Percentiles rank a stretch among this genome's conserved stretches.
These are phyloP conservation scores for Solanum etuberosum DNA, from an alignment of 257 asterid species.

Conservation along the genomic window DNA sequence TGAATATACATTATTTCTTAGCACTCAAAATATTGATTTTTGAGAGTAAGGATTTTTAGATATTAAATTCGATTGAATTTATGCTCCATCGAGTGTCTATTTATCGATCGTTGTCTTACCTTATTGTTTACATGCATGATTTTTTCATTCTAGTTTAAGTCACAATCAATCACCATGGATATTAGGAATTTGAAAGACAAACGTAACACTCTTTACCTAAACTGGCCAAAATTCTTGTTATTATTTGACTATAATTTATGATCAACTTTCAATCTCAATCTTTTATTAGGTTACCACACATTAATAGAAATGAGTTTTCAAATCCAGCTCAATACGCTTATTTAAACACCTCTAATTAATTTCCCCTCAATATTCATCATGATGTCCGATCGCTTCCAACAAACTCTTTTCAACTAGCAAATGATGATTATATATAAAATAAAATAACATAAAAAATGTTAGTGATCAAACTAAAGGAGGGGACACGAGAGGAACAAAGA, in stretches of 20 bases:
- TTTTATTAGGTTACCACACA: not conserved
- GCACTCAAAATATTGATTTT: not conserved
- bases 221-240: not conserved
- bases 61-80: not conserved
- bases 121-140: not conserved
- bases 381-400: not conserved
- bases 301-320: no score
- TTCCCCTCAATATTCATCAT: no score
- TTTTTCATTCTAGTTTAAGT: not conserved
- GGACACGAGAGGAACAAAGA: not conserved
- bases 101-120: fast-evolving
- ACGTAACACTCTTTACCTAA: not conserved
- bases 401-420: not conserved
- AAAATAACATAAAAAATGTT: not conserved
- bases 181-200: not conserved
- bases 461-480: not conserved
- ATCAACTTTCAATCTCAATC: not conserved
- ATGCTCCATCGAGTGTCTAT: fast-evolving
- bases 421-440: not conserved
- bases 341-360: no score
- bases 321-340: no score
- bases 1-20: not conserved
- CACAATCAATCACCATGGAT: not conserved
- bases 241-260: not conserved
- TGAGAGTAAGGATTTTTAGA: fast-evolving